Evolutionary conservation across 2,329 filamentous ascomycete genomes (phyloP).

Genomic region (Tolypocladium guangdongense): DNA sequence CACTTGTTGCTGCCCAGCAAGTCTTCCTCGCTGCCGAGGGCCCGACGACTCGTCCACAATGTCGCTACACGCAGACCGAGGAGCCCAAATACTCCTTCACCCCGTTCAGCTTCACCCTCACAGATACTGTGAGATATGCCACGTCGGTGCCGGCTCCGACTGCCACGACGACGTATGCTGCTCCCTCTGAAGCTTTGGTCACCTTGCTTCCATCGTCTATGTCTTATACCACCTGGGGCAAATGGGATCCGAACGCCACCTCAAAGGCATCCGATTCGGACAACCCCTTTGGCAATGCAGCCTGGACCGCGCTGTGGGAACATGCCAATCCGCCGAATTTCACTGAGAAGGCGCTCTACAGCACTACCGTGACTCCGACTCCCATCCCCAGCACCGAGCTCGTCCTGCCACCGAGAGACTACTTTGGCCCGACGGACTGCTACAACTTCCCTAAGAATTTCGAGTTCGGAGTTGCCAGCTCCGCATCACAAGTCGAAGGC

Average conservation of each 20-base stretch:
- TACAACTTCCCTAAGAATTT: slow-evolving; percentile 38
- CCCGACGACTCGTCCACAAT: slow-evolving; percentile 16
- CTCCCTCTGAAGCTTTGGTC: slow-evolving; percentile 14
- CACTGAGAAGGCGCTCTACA: slow-evolving; percentile 17
- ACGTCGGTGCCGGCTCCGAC: slow-evolving; percentile 18
- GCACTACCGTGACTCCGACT: slow-evolving; percentile 43
- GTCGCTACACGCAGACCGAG: slow-evolving; percentile 7
- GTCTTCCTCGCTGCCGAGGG: slow-evolving; percentile 14
- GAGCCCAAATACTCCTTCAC: slow-evolving; percentile 17
- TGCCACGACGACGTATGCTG: slow-evolving; percentile 18
- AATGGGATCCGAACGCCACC: slow-evolving; percentile 20
- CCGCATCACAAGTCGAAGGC: slow-evolving; percentile 34
- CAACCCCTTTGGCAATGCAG: slow-evolving; percentile 11
- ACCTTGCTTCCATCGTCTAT: slow-evolving; percentile 13
- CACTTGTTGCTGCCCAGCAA: slow-evolving; percentile 12
- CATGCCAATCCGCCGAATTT: slow-evolving; percentile 22
- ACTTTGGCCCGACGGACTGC: slow-evolving; percentile 36
- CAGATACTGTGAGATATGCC: slow-evolving; percentile 20
- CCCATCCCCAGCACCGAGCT: slow-evolving; percentile 43
- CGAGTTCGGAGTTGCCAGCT: slow-evolving; percentile 35
- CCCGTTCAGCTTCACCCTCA: slow-evolving; percentile 19
- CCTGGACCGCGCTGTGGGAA: slow-evolving; percentile 22
- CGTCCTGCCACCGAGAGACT: slow-evolving; percentile 40
- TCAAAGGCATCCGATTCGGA: neutral
- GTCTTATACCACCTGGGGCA: slow-evolving; percentile 22